phyloP scores from a whole-genome alignment of 768 basidiomycete genomes.

The Macrolepiota dolichaula region DNA sequence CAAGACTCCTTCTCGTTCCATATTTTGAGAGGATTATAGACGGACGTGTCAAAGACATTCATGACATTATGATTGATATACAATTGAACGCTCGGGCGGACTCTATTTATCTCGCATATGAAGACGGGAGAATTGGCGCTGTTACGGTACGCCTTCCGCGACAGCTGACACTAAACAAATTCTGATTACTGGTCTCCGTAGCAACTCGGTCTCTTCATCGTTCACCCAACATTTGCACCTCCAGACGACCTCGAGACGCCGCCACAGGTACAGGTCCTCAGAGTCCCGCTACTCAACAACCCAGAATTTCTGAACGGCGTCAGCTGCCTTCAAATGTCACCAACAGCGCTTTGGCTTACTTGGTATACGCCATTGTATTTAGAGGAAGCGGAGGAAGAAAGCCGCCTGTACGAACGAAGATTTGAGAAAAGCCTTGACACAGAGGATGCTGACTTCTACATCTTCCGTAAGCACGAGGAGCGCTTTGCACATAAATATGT shows the following conservation, averaged over 20 bases:
- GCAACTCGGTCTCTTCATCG: conserved; percentile 22
- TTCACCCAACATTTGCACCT: conserved; percentile 15
- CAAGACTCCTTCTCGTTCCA: conserved; percentile 38
- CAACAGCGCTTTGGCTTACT: conserved; percentile 49
- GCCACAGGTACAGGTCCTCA: conserved; percentile 9
- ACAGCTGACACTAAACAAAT: not conserved
- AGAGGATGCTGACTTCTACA: not conserved
- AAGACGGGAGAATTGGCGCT: conserved; percentile 36
- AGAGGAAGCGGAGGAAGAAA: not conserved
- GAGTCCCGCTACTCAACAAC: conserved; percentile 25
- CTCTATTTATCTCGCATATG: conserved; percentile 49
- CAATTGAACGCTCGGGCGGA: conserved; percentile 35
- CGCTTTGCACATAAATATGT: not conserved
- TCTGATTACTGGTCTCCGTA: conserved; percentile 10
- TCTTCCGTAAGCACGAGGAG: not conserved
- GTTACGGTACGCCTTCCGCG: conserved; percentile 38
- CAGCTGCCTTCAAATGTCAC: conserved; percentile 55
- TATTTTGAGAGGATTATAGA: conserved; percentile 36
- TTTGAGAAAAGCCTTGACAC: not conserved
- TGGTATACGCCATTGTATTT: conserved; percentile 17
- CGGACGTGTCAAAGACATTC: conserved; percentile 19
- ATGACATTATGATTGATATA: conserved; percentile 33
- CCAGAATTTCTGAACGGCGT: conserved; percentile 26
- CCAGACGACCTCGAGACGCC: conserved; percentile 2
- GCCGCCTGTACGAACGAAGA: not conserved